Conservation (phyloP, 2,329 filamentous ascomycete species). For the Penicillium griseofulvum region DNA sequence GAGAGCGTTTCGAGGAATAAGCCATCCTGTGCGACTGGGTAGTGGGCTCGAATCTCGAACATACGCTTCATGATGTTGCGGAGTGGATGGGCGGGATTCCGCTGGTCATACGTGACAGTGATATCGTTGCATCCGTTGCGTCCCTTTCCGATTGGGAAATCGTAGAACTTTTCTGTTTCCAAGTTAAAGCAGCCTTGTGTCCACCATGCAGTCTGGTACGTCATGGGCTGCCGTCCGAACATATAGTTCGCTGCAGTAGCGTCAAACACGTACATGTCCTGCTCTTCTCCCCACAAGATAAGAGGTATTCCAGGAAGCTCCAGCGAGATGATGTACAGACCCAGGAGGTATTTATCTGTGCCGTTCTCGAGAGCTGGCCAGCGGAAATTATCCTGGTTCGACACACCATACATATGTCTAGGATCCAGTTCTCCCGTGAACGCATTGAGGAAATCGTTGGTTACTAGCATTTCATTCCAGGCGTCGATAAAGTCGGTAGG, state of each 20-base stretch:
- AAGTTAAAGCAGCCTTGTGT: slow-evolving; percentile 62
- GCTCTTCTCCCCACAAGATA: slow-evolving; percentile 63
- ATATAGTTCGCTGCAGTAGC: slow-evolving; percentile 64
- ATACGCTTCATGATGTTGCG: slow-evolving; percentile 61
- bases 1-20: slow-evolving; percentile 55
- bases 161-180: slow-evolving; percentile 55
- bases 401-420: slow-evolving; percentile 62
- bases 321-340: slow-evolving; percentile 57
- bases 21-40: slow-evolving; percentile 60
- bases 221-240: slow-evolving; percentile 63
- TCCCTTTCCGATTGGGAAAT: slow-evolving; percentile 57
- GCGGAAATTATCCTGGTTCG: slow-evolving; percentile 65
- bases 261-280: slow-evolving; percentile 62
- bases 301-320: slow-evolving; percentile 61
- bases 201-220: slow-evolving; percentile 60
- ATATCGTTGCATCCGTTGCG: slow-evolving; percentile 57
- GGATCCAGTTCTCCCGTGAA: slow-evolving; percentile 62
- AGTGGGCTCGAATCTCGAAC: slow-evolving; percentile 59
- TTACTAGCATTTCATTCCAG: slow-evolving; percentile 56
- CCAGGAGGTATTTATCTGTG: slow-evolving; percentile 56
- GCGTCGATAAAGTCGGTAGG: slow-evolving; percentile 53
- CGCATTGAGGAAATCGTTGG: slow-evolving; percentile 60
- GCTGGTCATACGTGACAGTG: slow-evolving; percentile 57
- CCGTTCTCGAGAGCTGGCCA: slow-evolving; percentile 61
- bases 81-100: slow-evolving; percentile 60